Evolutionary conservation across 768 basidiomycete genomes (phyloP).

Genomic region (Naganishia antarctica): DNA sequence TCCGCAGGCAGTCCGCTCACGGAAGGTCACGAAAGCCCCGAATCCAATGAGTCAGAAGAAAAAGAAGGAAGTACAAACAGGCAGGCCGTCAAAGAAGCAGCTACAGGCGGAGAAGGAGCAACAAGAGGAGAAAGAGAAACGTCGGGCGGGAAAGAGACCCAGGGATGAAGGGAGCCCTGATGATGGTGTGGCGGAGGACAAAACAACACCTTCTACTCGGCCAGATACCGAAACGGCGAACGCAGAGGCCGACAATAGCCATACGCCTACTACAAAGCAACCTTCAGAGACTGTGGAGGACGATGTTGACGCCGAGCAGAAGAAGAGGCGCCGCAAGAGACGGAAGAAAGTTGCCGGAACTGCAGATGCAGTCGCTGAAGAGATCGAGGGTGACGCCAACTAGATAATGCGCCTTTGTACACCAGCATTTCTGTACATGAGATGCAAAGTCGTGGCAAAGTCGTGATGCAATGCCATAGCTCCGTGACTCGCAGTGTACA

Average conservation of each 20-base stretch:
- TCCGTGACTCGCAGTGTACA: too few relatives aligned
- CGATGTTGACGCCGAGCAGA: conserved; percentile 15
- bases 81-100: conserved; percentile 24
- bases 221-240: conserved; percentile 13
- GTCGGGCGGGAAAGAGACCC: conserved; percentile 22
- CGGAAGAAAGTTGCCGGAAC: conserved; percentile 22
- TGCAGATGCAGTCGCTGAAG: conserved; percentile 1
- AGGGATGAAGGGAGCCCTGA: conserved; percentile 14
- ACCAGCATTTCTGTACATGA: too few relatives aligned
- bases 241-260: neutral
- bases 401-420: neutral
- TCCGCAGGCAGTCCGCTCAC: neutral
- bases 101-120: conserved; percentile 7
- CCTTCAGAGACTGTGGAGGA: neutral
- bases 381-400: neutral
- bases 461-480: too few relatives aligned
- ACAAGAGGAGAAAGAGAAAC: neutral
- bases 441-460: too few relatives aligned
- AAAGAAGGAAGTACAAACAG: conserved; percentile 25
- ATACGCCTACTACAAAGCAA: neutral
- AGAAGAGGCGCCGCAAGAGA: conserved; percentile 32
- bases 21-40: conserved; percentile 12
- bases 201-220: neutral
- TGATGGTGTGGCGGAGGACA: neutral
- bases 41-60: conserved; percentile 21